These are phyloP conservation scores for Vigna angularis DNA, from an alignment of 306 rosid genomes.

Conservation along the genomic window DNA sequence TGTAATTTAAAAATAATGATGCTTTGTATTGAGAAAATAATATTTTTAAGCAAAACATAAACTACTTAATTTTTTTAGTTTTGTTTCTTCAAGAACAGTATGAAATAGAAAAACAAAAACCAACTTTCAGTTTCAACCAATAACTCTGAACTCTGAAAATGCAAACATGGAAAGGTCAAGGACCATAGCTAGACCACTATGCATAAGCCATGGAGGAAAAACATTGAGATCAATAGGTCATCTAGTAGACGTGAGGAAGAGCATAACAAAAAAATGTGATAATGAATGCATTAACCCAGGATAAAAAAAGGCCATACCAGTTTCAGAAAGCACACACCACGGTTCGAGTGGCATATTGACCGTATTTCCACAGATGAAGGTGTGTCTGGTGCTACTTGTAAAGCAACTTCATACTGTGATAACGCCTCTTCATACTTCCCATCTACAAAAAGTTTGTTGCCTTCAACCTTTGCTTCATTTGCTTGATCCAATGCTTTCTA, in stretches of 20 bases:
- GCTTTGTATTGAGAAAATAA: not conserved
- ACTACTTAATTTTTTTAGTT: not conserved
- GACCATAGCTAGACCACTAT: slow-evolving; percentile 1
- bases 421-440: slow-evolving; percentile 86
- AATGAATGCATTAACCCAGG: not conserved
- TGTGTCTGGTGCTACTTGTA: slow-evolving; percentile 70
- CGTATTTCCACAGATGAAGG: slow-evolving; percentile 75
- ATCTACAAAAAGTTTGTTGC: slow-evolving; percentile 69
- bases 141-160: not conserved
- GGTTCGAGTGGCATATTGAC: slow-evolving; percentile 77
- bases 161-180: slow-evolving; percentile 2
- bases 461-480: slow-evolving; percentile 78
- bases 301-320: slow-evolving; percentile 57
- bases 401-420: slow-evolving; percentile 66
- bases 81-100: not conserved
- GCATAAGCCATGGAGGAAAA: not conserved
- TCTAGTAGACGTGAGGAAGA: slow-evolving; percentile 14
- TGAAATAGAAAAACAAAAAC: not conserved
- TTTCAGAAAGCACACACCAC: slow-evolving; percentile 76
- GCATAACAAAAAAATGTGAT: slow-evolving; percentile 10
- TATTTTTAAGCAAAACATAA: not conserved
- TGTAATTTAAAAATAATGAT: not conserved
- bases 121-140: not conserved
- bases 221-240: not conserved
- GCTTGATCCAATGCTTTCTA: slow-evolving; percentile 82